These are phyloP conservation scores for Tulasnella calospora DNA, from an alignment of 768 basidiomycete species.

Conservation along the genomic window DNA sequence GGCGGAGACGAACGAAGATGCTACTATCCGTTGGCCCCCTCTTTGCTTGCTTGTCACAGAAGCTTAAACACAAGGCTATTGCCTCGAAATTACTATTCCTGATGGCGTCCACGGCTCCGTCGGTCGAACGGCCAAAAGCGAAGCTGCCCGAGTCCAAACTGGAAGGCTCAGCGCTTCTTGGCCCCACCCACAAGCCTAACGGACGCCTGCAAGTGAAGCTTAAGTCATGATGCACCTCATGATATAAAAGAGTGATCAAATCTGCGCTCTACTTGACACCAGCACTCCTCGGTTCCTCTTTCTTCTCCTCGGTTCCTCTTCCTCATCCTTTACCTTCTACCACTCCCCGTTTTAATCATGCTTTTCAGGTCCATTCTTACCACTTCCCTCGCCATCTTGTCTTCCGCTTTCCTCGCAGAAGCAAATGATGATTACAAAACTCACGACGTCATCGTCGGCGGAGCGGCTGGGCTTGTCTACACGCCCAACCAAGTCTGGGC, in stretches of 20 bases:
- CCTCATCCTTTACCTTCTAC: not conserved
- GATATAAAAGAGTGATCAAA: not conserved
- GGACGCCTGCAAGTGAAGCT: not conserved
- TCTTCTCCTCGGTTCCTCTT: not conserved
- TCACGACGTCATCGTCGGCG: slow-evolving; percentile 15
- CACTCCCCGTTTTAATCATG: not conserved
- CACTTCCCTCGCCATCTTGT: not conserved
- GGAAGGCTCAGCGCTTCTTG: not conserved
- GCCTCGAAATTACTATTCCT: not conserved
- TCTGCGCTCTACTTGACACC: not conserved
- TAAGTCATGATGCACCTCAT: not conserved
- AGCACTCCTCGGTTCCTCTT: not conserved
- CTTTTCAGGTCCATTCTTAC: not conserved
- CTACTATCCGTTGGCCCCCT: not conserved
- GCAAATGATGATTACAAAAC: not conserved
- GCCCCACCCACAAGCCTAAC: not conserved
- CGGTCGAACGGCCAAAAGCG: not conserved
- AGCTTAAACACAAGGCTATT: not conserved
- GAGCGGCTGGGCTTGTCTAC: slow-evolving; percentile 15
- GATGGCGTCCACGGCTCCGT: not conserved
- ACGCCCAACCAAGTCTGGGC: not conserved
- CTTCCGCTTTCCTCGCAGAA: not conserved
- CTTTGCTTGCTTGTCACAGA: not conserved
- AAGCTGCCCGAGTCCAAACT: not conserved
- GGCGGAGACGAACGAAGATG: not conserved